Conservation (phyloP, 2,329 filamentous ascomycete species). For the Penicillium palitans region DNA sequence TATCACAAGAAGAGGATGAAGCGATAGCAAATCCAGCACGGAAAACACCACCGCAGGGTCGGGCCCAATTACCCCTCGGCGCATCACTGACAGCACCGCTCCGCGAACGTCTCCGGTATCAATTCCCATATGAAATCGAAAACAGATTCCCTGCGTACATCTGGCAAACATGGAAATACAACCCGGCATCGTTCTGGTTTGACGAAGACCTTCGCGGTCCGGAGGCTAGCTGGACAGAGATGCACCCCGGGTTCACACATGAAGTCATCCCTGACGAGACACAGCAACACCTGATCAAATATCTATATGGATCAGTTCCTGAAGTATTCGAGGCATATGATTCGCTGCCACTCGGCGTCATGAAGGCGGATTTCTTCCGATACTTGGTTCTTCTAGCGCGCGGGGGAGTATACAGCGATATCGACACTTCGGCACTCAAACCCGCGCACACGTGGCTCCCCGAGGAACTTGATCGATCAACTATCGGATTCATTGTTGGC, state of each 20-base stretch:
- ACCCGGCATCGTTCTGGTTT: slow-evolving; percentile 75
- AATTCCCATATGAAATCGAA: slow-evolving; percentile 89
- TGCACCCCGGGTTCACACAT: slow-evolving; percentile 89
- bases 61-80: slow-evolving; percentile 52
- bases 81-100: slow-evolving; percentile 72
- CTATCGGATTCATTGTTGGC: slow-evolving; percentile 83
- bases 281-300: slow-evolving; percentile 74
- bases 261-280: slow-evolving; percentile 94
- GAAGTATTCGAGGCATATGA: slow-evolving; percentile 77
- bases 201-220: slow-evolving; percentile 70
- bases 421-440: slow-evolving; percentile 84
- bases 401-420: slow-evolving; percentile 84
- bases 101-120: slow-evolving; percentile 80
- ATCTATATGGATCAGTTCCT: slow-evolving; percentile 81
- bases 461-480: slow-evolving; percentile 68
- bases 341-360: slow-evolving; percentile 69
- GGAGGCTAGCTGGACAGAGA: slow-evolving; percentile 84
- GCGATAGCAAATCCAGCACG: slow-evolving; percentile 12
- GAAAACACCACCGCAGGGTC: slow-evolving; percentile 17
- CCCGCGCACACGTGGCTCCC: slow-evolving; percentile 88
- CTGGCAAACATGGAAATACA: slow-evolving; percentile 98
- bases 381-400: slow-evolving; percentile 74
- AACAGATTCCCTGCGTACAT: slow-evolving; percentile 94
- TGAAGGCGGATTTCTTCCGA: slow-evolving; percentile 77
- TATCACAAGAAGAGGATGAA: slow-evolving; percentile 23